Base-by-base conservation (phyloP, 768 basidiomycete species). In the Lentinus brumalis region DNA sequence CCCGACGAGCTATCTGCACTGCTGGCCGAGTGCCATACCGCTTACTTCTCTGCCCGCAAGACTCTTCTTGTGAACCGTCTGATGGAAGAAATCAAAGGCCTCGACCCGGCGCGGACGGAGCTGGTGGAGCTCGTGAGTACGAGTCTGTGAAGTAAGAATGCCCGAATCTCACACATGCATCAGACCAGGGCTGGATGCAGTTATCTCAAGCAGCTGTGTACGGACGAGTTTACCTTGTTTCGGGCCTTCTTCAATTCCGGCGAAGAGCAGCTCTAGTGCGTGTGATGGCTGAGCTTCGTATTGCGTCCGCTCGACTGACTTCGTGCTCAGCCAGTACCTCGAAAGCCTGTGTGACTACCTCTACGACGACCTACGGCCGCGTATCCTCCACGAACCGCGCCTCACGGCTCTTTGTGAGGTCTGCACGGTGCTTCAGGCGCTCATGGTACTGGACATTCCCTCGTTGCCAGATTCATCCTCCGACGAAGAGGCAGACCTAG, bases 311-410 rank as follows among this genome's bases (percentile, higher is more conserved):
- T 38, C n/a, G 10, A 47, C 44, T 56, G 38, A 59, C 59, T 21
- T 54, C 31, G 15, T 54, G 44, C 32, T n/a, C 57, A 98, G 95
- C 69, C 82, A 86, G 61, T 98, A 94, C 75, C 82, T 99, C 26
- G 95, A 97, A 76, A 88, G 83, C 3, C 81, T 98, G 0, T 98
- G 95, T 66, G 96, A 98, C 74, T 84, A 94, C 67, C 85, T 99
- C 38, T 97, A 96, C 71, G 97, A 98, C 71, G 94, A 96, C 64
- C 84, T 99, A 1, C 90, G 96, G 1, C 97, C 96, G 5, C 87
- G 96, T 5, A 98, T 99, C 63, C 82, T 98, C 2, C 96, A 98
- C 67, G 96, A 98, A 69, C 88, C 89, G 0, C 86, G 90, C 5
- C 83, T 99, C 49, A 88, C 89, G 1, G 87, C 87, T 0, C 85